A percentile compares a stretch with the other conserved stretches of the same genome.
These are phyloP conservation scores for Neurospora sp. DNA, from an alignment of 495 filamentous ascomycete species.

Conservation along the genomic window DNA sequence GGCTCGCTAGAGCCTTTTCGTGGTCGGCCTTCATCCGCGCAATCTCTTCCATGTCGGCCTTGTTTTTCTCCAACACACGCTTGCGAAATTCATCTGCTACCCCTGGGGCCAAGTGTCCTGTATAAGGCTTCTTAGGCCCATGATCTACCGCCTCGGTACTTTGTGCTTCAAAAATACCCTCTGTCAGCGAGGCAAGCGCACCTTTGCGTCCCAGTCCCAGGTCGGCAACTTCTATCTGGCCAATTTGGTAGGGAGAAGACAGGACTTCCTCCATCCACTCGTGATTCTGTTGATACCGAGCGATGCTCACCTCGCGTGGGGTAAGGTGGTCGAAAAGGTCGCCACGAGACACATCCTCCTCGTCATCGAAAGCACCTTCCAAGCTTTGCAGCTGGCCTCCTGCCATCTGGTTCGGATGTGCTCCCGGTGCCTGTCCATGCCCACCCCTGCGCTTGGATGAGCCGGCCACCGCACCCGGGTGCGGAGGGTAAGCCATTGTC, in stretches of 20 bases:
- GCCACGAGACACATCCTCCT: conserved; percentile 75
- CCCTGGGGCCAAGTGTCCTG: conserved; percentile 52
- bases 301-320: conserved; percentile 75
- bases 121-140: conserved; percentile 37
- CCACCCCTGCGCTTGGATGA: conserved; percentile 34
- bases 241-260: conserved; percentile 70
- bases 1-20: conserved; percentile 58
- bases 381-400: conserved; percentile 12
- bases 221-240: conserved; percentile 77
- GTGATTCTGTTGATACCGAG: conserved; percentile 85
- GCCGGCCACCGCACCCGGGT: conserved; percentile 29
- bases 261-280: conserved; percentile 99
- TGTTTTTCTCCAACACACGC: conserved; percentile 54
- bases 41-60: conserved; percentile 64
- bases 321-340: conserved; percentile 83
- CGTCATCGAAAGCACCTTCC: conserved; percentile 64
- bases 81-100: conserved; percentile 70
- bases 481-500: conserved; percentile 42
- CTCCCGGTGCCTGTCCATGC: conserved; percentile 13
- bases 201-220: conserved; percentile 80
- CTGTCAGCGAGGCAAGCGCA: conserved; percentile 69
- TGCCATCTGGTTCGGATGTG: conserved; percentile 19
- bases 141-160: conserved; percentile 48
- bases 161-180: conserved; percentile 55
- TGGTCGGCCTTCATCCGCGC: conserved; percentile 73